Percentiles rank a stretch among this genome's conserved stretches.
phyloP scores from a whole-genome alignment of 2,329 filamentous ascomycete genomes.

The Ophiostoma montium region DNA sequence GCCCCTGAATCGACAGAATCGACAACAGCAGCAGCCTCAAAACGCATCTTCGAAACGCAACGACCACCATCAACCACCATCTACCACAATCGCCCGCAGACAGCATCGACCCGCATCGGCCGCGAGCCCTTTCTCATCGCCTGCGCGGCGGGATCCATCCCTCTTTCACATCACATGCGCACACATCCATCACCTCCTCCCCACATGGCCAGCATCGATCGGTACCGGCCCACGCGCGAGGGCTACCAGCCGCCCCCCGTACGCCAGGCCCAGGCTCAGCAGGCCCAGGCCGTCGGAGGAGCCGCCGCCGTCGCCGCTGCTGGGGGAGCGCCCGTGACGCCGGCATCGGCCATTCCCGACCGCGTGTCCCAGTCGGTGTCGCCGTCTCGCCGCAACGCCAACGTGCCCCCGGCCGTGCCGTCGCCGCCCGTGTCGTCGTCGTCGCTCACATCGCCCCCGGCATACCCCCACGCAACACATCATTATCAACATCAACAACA shows the following conservation, averaged over 20 bases:
- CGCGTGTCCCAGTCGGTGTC: slow-evolving; percentile 1
- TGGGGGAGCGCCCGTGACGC: neutral
- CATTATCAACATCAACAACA: neutral
- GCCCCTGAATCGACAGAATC: too few relatives aligned
- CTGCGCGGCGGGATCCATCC: neutral
- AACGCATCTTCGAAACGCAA: too few relatives aligned
- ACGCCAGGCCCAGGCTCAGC: slow-evolving; percentile 17
- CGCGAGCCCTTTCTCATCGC: neutral
- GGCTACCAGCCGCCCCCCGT: slow-evolving; percentile 40
- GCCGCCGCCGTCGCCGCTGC: neutral
- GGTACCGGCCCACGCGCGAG: slow-evolving; percentile 42
- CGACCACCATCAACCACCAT: neutral
- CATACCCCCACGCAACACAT: slow-evolving; percentile 15
- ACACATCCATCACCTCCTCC: neutral
- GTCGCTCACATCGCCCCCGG: slow-evolving; percentile 39
- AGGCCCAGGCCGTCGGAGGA: neutral
- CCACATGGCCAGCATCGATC: slow-evolving; percentile 44
- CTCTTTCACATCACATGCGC: neutral
- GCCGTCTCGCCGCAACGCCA: slow-evolving; percentile 33
- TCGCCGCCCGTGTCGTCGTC: slow-evolving; percentile 44
- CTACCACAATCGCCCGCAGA: neutral
- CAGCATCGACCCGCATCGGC: neutral
- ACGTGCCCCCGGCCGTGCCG: slow-evolving; percentile 46
- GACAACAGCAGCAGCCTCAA: too few relatives aligned
- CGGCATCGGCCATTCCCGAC: slow-evolving; percentile 20